Evolutionary conservation across 1,284 basidiomycete species (phyloP).

Genomic region (Sporisorium scitamineum): DNA sequence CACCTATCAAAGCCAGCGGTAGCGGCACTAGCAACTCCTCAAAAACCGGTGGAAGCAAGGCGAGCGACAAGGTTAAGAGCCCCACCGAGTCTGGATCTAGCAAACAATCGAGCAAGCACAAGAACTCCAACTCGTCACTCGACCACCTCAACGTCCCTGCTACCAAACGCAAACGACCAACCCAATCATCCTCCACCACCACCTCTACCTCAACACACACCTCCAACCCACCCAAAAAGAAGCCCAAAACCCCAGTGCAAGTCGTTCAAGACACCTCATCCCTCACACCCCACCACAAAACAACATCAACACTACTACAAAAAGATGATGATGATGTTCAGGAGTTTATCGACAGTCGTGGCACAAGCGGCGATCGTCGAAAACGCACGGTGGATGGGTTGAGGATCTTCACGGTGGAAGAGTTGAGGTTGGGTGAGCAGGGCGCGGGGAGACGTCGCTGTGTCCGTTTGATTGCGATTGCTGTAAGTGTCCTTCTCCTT

Average conservation of each 20-base stretch:
- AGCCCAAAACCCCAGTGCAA: conserved; percentile 6
- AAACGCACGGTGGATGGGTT: conserved; percentile 39
- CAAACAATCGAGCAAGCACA: no score
- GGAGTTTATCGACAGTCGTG: conserved; percentile 32
- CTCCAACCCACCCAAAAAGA: background rate
- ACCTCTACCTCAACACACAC: no score
- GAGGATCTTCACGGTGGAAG: conserved; percentile 26
- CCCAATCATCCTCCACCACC: background rate
- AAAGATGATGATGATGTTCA: no score
- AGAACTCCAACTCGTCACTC: no score
- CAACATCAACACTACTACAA: conserved; percentile 22
- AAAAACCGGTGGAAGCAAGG: background rate
- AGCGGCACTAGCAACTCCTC: background rate
- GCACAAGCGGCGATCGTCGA: background rate
- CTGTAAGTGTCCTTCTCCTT: conserved; percentile 25
- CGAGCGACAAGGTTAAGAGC: no score
- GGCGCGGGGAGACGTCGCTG: conserved; percentile 20
- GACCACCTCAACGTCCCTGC: no score
- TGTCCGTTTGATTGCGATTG: conserved; percentile 51
- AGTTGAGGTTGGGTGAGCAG: conserved; percentile 17
- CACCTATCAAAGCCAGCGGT: background rate
- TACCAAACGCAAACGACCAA: conserved; percentile 10
- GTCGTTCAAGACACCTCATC: conserved; percentile 22
- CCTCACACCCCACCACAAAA: background rate
- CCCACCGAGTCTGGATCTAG: no score